Evolutionary conservation across 116 monocot genomes (phyloP), one percentile per base, ranked within the genome.

Genomic region (Phalaenopsis hybrid): DNA sequence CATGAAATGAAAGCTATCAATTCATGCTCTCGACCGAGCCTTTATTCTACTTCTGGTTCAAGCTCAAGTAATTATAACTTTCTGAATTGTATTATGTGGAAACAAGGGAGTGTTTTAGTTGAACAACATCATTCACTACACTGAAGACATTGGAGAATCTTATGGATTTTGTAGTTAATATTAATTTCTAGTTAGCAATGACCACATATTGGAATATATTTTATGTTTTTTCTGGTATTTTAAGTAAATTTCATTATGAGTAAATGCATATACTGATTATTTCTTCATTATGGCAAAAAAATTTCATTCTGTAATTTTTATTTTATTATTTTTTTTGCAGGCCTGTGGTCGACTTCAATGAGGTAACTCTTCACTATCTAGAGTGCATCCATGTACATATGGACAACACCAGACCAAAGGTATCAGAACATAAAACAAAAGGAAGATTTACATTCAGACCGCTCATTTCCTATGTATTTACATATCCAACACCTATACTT

Each of bases 331-430:
- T 37, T 37, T 78, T 50, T 48, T 80, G 78, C 82, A 90, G 90
- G 46, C 90, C 86, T 63, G 82, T 88, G 52, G 55, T 76, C 31
- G 86, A 90, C 74, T 90, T 88, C 58, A 86, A 88, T 70, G 80
- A 84, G 44, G 78, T 90, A 49, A 88, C 90, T 5, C 88, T 82
- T 44, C 90, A 90, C 67, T 90, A 86, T 77, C 34, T 90, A 51
- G 88, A 90, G 75, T 90, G 90, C 79, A 84, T 90, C 74, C 80
- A 90, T 81, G 84, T 86, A 31, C 90, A 90, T 86, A 37, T 90
- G 74, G 88, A 90, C 67, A 88, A 88, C 80, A 90, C 85, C 67
- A 88, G 82, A 82, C 49, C 82, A 72, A 90, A 90, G 86, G 90
- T 90, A 86, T 34, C 28, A 5, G 33, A 2, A 67, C 55, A 21